Conservation (phyloP, 2,329 filamentous ascomycete species). For the Teratosphaeria gauchensis region DNA sequence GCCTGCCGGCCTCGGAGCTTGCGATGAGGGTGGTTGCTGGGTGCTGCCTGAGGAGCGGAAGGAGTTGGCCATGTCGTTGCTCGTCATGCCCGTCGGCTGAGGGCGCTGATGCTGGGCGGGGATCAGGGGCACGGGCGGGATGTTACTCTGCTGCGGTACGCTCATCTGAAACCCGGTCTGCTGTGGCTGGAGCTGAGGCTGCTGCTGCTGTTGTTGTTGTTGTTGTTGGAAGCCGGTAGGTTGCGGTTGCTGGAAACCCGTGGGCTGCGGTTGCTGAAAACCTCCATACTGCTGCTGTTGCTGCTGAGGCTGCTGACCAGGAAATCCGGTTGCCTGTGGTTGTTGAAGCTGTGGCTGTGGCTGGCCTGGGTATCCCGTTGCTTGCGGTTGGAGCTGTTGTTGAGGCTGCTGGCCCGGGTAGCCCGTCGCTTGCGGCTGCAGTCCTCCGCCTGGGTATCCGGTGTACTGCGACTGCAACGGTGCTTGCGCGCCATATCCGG, state of each 20-base stretch:
- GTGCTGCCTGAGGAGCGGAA: slow-evolving; percentile 40
- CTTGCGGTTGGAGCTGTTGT: slow-evolving; percentile 22
- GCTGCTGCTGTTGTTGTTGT: too few species aligned
- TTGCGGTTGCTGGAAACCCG: slow-evolving; percentile 39
- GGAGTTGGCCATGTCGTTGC: slow-evolving; percentile 54
- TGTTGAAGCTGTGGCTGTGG: slow-evolving; percentile 25
- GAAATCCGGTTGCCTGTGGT: slow-evolving; percentile 20
- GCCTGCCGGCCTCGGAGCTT: slow-evolving; percentile 55
- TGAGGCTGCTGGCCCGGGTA: slow-evolving; percentile 21
- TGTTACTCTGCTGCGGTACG: slow-evolving; percentile 33
- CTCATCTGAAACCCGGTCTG: background rate
- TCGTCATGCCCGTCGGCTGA: slow-evolving; percentile 53
- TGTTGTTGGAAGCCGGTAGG: slow-evolving; percentile 9
- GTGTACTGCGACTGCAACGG: slow-evolving; percentile 59
- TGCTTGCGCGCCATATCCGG: slow-evolving; percentile 33
- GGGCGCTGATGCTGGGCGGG: slow-evolving; percentile 36
- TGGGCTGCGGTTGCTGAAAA: slow-evolving; percentile 35
- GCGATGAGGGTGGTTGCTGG: slow-evolving; percentile 47
- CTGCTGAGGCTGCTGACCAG: background rate
- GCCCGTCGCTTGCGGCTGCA: slow-evolving; percentile 28
- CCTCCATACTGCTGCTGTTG: background rate
- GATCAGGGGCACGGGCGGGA: slow-evolving; percentile 39
- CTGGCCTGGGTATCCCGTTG: slow-evolving; percentile 24
- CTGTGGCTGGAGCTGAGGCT: background rate
- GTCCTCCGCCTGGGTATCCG: slow-evolving; percentile 43